Percentiles rank a stretch among this genome's conserved stretches.
Evolutionary conservation across 495 filamentous ascomycete species (phyloP).

Genomic region (Hyaloscypha finlandica): DNA sequence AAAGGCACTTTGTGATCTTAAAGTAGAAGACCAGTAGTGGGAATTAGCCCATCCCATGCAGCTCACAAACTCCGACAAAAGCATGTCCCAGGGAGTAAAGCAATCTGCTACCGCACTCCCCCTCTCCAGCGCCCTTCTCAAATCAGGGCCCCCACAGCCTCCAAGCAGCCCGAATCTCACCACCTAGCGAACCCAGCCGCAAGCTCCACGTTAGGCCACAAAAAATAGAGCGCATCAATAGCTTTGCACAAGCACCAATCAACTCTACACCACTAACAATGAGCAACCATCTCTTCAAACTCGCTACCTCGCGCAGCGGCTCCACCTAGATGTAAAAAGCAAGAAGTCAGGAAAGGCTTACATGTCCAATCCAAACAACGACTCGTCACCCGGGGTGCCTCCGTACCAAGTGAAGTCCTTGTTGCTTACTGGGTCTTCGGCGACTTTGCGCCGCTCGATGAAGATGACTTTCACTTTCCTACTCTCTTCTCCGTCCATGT

Average conservation of each 20-base stretch:
- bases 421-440: slow-evolving; percentile 25
- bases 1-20: too few species aligned
- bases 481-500: neutral
- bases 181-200: neutral
- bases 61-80: too few species aligned
- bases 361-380: slow-evolving; percentile 6
- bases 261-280: neutral
- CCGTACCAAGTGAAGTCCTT: slow-evolving; percentile 32
- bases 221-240: neutral
- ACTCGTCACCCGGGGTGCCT: slow-evolving; percentile 34
- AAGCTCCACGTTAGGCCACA: neutral
- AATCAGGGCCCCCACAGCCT: neutral
- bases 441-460: slow-evolving; percentile 32
- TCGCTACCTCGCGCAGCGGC: neutral
- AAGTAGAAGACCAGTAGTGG: too few species aligned
- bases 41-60: too few species aligned
- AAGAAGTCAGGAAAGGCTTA: slow-evolving; percentile 1
- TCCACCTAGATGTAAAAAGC: neutral
- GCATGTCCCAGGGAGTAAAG: too few species aligned
- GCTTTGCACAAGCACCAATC: neutral
- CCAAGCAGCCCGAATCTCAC: neutral
- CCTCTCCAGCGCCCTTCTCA: too few species aligned
- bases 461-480: slow-evolving; percentile 23
- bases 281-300: neutral
- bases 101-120: too few species aligned